Evolutionary conservation across 352 stramenopile genomes (phyloP), one percentile per base, ranked within the genome.

Genomic region (Globisporangium cystogenes): DNA sequence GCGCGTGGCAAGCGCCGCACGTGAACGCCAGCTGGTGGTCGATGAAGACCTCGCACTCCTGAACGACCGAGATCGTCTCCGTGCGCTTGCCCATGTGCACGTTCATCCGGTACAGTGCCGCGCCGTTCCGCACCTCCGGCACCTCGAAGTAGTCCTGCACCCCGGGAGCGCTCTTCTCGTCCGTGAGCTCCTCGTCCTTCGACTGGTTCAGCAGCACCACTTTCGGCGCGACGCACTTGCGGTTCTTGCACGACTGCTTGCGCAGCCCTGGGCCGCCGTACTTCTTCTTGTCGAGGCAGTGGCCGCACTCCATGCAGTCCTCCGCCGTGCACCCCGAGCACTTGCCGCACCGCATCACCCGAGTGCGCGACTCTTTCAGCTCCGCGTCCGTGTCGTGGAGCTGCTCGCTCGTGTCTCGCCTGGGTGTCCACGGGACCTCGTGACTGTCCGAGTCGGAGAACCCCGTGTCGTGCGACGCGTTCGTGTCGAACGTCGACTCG

Each of bases 241-340:
- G 76, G 21, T 84, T 76, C 54, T 92, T 95, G 66, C 85, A 95
- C 23, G 82, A 95, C 48, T 93, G 85, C 41, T 95, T 95, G 0
- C 85, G 82, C 51, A 93, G 62, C 5, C 85, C 85, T 24, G 85
- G 85, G 10, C 85, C 85, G 23, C 85, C 85, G 29, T 93, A 95
- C 48, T 95, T 95, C 53, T 93, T 93, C 85, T 93, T 95, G 53
- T 95, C 85, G 56, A 92, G 79, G 51, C 85, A 95, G 37, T 93
- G 83, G 1, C 77, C 82, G 57, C 85, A 95, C 54, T 76, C 73
- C 83, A 91, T 90, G 60, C 85, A 95, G 37, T 95, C 85, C 18
- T 82, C 76, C 8, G 82, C 62, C 36, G 90, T 63, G 29, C 85
- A 95, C 4, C 85, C 85, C n/a, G 69, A 43, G 51, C 85, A 95